Evolutionary conservation across 768 basidiomycete species (phyloP), one percentile per base, ranked within the genome.

Genomic region (Lyophyllum semitale): DNA sequence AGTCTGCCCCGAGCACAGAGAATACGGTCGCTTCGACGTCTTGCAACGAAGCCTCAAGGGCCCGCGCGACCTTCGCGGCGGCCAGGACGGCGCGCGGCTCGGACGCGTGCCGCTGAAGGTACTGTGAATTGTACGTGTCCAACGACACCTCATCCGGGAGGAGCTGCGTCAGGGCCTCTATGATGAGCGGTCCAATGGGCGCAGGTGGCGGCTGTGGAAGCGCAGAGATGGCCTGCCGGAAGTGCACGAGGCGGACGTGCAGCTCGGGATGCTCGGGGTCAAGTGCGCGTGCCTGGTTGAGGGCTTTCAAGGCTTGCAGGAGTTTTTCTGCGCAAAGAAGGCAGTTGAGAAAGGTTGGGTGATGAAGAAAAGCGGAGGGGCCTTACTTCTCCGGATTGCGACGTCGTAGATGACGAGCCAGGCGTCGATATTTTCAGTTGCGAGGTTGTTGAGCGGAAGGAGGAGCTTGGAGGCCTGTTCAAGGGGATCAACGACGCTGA

Each of bases 361-460:
- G 43, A 32, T 23, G 43, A 29, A 1, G 22, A 26, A 41, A 37
- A 41, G 42, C 22, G 17, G n/a, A 23, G 42, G 76, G 86, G 67
- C n/a, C n/a, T n/a, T 65, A 95, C 95, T 85, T 65, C 89, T 81
- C 56, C 92, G 82, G 45, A 91, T 78, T 26, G 89, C 84, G 18
- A 98, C 89, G 64, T 97, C 94, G 65, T 90, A 96, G 5, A 78
- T 75, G 1, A 80, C 77, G 46, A 86, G 69, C 88, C 93, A 95
- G 26, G 84, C 83, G 30, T 91, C 85, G 9, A 92, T 70, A 44
- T 84, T 76, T 2, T 77, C 67, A 12, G 72, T 68, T 0, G 78
- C 81, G 17, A 85, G 73, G 6, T 73, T 77, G 8, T 77, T 74
- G 3, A 98, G 68, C 3, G 89, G 89, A 22, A 71, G 73, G 23